phyloP scores from a whole-genome alignment of 352 stramenopile species.

The Globisporangium paroecandrum region DNA sequence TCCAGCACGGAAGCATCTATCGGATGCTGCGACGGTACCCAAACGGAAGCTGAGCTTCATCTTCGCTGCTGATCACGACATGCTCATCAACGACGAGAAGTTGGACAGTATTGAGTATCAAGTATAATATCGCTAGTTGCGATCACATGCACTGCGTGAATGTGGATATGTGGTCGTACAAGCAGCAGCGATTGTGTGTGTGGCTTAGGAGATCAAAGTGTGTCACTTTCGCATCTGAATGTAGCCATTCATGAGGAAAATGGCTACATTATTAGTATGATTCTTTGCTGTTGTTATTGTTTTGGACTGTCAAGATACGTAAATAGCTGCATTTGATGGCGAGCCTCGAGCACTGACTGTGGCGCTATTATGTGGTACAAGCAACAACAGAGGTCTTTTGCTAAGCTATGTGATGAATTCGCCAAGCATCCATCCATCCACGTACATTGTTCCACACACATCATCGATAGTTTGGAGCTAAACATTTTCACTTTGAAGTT shows the following conservation, averaged over 20 bases:
- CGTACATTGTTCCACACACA: neutral
- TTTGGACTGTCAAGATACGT: neutral
- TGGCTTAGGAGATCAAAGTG: no score
- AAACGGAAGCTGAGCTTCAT: neutral
- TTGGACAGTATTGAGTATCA: neutral
- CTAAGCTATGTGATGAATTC: neutral
- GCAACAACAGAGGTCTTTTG: no score
- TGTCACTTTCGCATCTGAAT: neutral
- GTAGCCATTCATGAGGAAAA: neutral
- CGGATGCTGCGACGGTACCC: constrained; percentile 39
- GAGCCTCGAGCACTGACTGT: no score
- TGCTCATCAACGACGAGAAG: neutral
- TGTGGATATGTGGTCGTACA: neutral
- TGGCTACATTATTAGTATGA: neutral
- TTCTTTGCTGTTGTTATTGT: neutral
- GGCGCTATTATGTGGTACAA: no score
- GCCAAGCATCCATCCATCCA: neutral
- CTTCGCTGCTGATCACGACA: neutral
- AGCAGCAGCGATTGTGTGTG: neutral
- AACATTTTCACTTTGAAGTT: neutral
- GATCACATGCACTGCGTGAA: neutral
- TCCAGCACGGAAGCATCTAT: constrained; percentile 71
- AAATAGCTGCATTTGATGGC: neutral
- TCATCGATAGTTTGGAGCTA: neutral
- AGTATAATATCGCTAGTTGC: neutral